phyloP scores from a whole-genome alignment of 1,139 yeast species.

The Zygoascus sp. region DNA sequence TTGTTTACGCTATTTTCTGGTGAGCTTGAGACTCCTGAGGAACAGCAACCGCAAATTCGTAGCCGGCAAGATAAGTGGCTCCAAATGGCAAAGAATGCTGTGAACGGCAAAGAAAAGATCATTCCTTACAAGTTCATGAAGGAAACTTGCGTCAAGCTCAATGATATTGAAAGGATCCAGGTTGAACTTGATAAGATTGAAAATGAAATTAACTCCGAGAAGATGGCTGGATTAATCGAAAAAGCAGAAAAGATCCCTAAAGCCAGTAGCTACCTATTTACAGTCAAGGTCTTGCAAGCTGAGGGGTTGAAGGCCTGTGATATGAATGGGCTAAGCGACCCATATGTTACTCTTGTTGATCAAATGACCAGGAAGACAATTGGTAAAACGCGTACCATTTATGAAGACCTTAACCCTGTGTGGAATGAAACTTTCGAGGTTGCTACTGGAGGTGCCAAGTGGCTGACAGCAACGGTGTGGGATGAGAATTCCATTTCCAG shows the following conservation, averaged over 20 bases:
- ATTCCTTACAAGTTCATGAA: constrained; percentile 56
- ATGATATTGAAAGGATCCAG: constrained; percentile 63
- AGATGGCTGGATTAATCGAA: constrained; percentile 47
- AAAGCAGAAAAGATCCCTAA: constrained; percentile 23
- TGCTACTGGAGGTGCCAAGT: constrained; percentile 35
- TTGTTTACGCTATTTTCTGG: constrained; percentile 45
- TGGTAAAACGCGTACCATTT: constrained; percentile 67
- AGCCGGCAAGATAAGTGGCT: constrained; percentile 38
- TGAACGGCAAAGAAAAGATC: constrained; percentile 35
- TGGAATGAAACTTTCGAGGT: constrained; percentile 91
- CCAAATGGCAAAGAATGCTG: constrained; percentile 42
- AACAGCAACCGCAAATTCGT: constrained; percentile 22
- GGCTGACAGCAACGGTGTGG: constrained; percentile 66
- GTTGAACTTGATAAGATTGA: constrained; percentile 57
- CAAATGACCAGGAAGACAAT: constrained; percentile 52
- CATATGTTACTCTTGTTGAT: constrained; percentile 68
- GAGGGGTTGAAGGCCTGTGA: constrained; percentile 59
- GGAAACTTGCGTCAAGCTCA: constrained; percentile 69
- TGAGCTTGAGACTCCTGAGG: constrained; percentile 41
- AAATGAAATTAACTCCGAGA: constrained; percentile 57
- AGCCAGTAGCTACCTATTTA: constrained; percentile 52
- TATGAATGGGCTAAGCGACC: constrained; percentile 52
- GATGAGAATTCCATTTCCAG: constrained; percentile 53
- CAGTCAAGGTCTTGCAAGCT: constrained; percentile 63
- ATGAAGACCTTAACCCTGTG: constrained; percentile 62